A percentile compares a stretch with the other conserved stretches of the same genome.
These are phyloP conservation scores for Penicillium sp. DNA, from an alignment of 2,329 filamentous ascomycete genomes.

Conservation along the genomic window DNA sequence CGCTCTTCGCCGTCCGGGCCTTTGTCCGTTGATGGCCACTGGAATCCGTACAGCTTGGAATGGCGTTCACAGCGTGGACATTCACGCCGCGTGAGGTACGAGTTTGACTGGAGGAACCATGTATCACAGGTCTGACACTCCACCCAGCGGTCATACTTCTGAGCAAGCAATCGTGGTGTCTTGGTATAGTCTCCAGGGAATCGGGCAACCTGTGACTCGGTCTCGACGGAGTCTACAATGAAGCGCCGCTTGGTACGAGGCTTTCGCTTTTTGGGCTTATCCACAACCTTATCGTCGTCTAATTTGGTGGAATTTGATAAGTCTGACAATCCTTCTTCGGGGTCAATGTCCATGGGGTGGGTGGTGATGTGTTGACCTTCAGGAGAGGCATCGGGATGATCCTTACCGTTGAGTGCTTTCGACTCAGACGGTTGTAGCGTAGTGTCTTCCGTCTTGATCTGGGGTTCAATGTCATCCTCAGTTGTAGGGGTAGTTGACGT, in stretches of 20 bases:
- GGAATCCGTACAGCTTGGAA: constrained; percentile 89
- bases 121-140: constrained; percentile 79
- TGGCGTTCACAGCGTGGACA: constrained; percentile 94
- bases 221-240: constrained; percentile 39
- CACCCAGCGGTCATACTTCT: constrained; percentile 78
- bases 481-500: constrained; percentile 39
- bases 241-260: constrained; percentile 23
- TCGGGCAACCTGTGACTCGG: constrained; percentile 43
- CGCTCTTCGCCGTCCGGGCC: constrained; percentile 69
- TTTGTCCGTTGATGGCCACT: constrained; percentile 93
- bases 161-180: constrained; percentile 70
- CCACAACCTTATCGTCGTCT: constrained; percentile 24
- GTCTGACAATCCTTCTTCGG: constrained; percentile 21
- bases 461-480: constrained; percentile 23
- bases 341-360: constrained; percentile 15
- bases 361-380: constrained; percentile 8
- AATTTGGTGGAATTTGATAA: constrained; percentile 26
- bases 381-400: constrained; percentile 9
- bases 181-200: constrained; percentile 78
- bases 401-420: constrained; percentile 4
- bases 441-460: constrained; percentile 19
- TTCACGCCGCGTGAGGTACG: constrained; percentile 78
- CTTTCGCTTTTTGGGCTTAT: constrained; percentile 19
- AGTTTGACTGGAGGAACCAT: constrained; percentile 83
- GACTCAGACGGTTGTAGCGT: constrained; percentile 2